Base-by-base conservation (phyloP, 2,329 filamentous ascomycete genomes). In the Monilinia fructicola region DNA sequence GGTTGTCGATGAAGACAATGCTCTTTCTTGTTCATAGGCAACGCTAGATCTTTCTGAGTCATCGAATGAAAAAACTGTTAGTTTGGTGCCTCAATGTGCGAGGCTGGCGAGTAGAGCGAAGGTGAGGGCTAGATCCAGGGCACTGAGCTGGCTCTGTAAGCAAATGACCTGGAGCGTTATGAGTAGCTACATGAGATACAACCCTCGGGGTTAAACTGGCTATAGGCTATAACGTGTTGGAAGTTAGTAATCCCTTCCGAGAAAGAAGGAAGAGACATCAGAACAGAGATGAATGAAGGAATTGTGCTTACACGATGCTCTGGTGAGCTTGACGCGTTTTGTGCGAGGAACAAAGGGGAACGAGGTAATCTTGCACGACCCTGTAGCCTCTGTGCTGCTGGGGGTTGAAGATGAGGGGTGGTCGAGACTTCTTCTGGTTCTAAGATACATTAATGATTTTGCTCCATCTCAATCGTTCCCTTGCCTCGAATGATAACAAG, bases 1-100 rank as follows among this genome's bases (percentile, higher is more conserved):
- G 23, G 69, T 68, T 12, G 71, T 72, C 6, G 72, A 73, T 11
- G 21, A 66, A 31, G 72, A 74, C 35, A 69, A 53, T 11, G 68
- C 64, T 9, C 71, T 69, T 44, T 74, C 71, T 65, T 75, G 73
- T 46, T 76, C 75, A 64, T 74, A 73, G 38, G 72, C 72, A 56
- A 70, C 71, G 68, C 73, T 76, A 21, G 74, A 71, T 67, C 71
- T 70, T 64, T 76, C 75, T 4, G 75, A 75, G 16, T 71, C 72
- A 42, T 75, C 74, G 40, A 73, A 75, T n/a, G 77, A 77, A 65
- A 65, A 76, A 78, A 58, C 73, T 77, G 42, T 77, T 74, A 18
- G 74, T 76, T 64, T 77, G 76, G 61, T 74, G 76, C 67, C 75
- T 74, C 46, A 77, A 75, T 16, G 55, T 69, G 18, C 71, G 74